Conservation (phyloP, 2,329 filamentous ascomycete species). For the Stenocarpella maydis region DNA sequence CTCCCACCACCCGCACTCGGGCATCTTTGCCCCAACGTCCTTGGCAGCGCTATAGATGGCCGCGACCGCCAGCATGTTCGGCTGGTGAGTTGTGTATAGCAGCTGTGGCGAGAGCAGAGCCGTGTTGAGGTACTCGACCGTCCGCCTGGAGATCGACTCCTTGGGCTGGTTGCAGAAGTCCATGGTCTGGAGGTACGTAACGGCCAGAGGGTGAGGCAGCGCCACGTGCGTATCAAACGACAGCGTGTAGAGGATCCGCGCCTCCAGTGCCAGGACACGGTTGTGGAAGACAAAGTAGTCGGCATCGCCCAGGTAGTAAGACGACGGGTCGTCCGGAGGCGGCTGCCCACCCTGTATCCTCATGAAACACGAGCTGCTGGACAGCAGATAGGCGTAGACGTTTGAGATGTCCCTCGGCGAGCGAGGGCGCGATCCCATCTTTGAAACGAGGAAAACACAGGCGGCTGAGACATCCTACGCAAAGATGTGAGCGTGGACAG, state of each 20-base stretch:
- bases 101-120: constrained; percentile 87
- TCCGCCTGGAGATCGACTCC: constrained; percentile 67
- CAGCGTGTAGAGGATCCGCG: constrained; percentile 76
- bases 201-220: constrained; percentile 83
- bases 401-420: constrained; percentile 83
- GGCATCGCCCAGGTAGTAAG: constrained; percentile 77
- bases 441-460: constrained; percentile 80
- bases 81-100: constrained; percentile 92
- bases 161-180: constrained; percentile 61
- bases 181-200: constrained; percentile 93
- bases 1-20: constrained; percentile 93
- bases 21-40: constrained; percentile 79
- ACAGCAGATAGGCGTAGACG: constrained; percentile 83
- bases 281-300: constrained; percentile 72
- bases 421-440: constrained; percentile 79
- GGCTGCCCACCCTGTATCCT: constrained; percentile 44
- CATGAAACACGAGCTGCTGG: constrained; percentile 64
- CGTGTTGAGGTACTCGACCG: constrained; percentile 84
- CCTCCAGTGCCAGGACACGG: constrained; percentile 77
- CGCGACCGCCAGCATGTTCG: constrained; percentile 82
- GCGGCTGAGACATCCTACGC: constrained; percentile 81
- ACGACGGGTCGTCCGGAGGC: constrained; percentile 53
- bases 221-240: constrained; percentile 87
- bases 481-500: neutral
- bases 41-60: constrained; percentile 90